phyloP scores from a whole-genome alignment of 176 grass and related monocot species.

The Raddia guianensis region DNA sequence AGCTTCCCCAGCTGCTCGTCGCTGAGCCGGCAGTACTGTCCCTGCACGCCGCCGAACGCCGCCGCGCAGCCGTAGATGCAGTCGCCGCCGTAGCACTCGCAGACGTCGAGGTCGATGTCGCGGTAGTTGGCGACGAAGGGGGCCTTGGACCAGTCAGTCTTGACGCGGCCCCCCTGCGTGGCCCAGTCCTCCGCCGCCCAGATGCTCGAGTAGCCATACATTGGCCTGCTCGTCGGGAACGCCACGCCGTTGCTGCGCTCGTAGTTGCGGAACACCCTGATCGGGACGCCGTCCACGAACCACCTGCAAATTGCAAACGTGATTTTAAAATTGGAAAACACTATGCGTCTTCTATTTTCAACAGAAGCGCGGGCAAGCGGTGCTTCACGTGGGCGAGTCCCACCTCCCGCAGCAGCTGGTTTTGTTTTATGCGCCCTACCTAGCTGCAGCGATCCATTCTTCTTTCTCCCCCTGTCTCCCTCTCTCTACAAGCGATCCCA shows the following conservation, averaged over 20 bases:
- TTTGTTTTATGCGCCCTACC: no score
- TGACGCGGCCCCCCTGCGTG: conserved; percentile 55
- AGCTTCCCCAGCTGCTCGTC: conserved; percentile 36
- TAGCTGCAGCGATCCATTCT: no score
- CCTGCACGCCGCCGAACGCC: neutral
- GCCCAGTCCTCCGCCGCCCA: conserved; percentile 76
- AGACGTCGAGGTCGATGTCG: conserved; percentile 43
- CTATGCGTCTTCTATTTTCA: no score
- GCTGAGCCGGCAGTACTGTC: conserved; percentile 19
- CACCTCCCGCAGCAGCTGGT: no score
- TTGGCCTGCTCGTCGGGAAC: conserved; percentile 50
- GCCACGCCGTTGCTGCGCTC: conserved; percentile 42
- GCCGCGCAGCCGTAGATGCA: conserved; percentile 29
- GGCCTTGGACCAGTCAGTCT: conserved; percentile 58
- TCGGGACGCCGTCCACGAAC: conserved; percentile 58
- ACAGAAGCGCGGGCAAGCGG: no score
- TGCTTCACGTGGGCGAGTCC: no score
- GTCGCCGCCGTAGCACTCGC: conserved; percentile 31
- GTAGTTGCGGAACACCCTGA: conserved; percentile 73
- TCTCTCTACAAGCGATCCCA: no score
- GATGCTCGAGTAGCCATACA: conserved; percentile 69
- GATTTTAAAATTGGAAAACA: no score
- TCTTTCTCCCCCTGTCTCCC: no score
- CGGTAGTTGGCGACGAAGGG: conserved; percentile 65
- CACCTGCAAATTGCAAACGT: conserved; percentile 41